These are phyloP conservation scores for Elaeis guineensis DNA, from an alignment of 176 grass and related monocot species.

Conservation along the genomic window DNA sequence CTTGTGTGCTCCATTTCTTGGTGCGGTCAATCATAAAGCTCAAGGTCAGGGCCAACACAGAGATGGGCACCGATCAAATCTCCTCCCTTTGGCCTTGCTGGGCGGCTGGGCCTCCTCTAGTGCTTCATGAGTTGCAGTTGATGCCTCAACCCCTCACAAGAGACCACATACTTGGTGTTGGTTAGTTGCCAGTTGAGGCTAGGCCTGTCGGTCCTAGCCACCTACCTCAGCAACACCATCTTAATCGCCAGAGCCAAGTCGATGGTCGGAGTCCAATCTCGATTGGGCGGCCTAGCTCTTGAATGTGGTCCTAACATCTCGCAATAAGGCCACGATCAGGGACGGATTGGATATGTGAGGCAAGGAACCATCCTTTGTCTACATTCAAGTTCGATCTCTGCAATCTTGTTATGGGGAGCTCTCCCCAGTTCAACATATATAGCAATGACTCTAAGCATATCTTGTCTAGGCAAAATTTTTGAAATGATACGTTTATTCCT, in stretches of 20 bases:
- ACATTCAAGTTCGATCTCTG: slow-evolving; percentile 69
- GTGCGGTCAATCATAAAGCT: no score
- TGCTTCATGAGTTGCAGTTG: slow-evolving; percentile 49
- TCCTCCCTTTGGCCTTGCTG: slow-evolving; percentile 77
- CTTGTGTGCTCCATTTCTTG: no score
- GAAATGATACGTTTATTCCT: no score
- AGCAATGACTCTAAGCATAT: no score
- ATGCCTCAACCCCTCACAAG: slow-evolving; percentile 30
- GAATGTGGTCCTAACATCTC: slow-evolving; percentile 38
- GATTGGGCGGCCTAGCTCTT: slow-evolving; percentile 47
- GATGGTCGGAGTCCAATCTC: slow-evolving; percentile 34
- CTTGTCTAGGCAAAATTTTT: no score
- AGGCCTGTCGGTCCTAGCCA: not conserved
- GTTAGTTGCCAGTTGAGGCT: slow-evolving; percentile 64
- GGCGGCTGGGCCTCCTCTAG: slow-evolving; percentile 34
- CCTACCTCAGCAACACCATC: slow-evolving; percentile 94
- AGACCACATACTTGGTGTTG: slow-evolving; percentile 61
- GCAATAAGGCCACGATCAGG: slow-evolving; percentile 37
- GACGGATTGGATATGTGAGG: slow-evolving; percentile 45
- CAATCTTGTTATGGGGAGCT: slow-evolving; percentile 71
- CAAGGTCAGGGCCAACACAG: slow-evolving; percentile 14
- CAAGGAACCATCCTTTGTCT: slow-evolving; percentile 67
- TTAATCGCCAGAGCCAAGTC: slow-evolving; percentile 53
- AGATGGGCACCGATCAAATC: slow-evolving; percentile 17
- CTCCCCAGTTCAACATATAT: slow-evolving; percentile 87